These are phyloP conservation scores for Claviceps spartinae DNA, from an alignment of 2,329 filamentous ascomycete genomes.

Conservation along the genomic window DNA sequence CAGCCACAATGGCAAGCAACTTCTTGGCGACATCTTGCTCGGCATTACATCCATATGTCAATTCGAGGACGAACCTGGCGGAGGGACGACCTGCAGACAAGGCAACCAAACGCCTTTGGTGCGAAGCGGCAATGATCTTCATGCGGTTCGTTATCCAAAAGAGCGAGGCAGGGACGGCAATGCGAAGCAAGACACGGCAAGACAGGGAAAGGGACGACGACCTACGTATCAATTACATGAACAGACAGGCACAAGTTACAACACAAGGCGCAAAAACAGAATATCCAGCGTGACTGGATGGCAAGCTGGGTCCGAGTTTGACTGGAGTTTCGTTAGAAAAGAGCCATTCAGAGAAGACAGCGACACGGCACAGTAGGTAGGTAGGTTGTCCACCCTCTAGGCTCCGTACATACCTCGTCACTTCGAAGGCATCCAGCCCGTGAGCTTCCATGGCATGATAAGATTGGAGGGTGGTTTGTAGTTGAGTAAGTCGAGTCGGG, in stretches of 20 bases:
- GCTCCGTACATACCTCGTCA: constrained; percentile 3
- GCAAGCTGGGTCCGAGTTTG: background rate
- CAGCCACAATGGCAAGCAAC: background rate
- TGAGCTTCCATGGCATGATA: constrained; percentile 2
- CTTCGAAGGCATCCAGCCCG: constrained; percentile 2
- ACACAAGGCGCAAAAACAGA: too few relatives aligned
- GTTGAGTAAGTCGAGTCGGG: background rate
- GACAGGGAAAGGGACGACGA: background rate
- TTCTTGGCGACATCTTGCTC: too few relatives aligned
- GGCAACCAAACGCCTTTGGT: background rate
- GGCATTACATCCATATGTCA: background rate
- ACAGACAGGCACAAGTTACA: too few relatives aligned
- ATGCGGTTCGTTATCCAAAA: background rate
- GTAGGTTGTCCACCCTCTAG: background rate
- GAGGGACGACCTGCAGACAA: background rate
- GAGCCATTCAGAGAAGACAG: constrained; percentile 1
- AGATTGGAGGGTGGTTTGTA: constrained; percentile 4
- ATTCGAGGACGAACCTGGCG: background rate
- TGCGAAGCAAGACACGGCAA: background rate
- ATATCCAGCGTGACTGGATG: background rate
- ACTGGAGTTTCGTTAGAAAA: constrained; percentile 1
- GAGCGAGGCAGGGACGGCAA: background rate
- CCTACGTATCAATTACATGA: too few relatives aligned
- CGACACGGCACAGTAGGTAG: constrained; percentile 4
- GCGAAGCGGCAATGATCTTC: background rate